Percentiles rank a stretch among this genome's conserved stretches.
phyloP scores from a whole-genome alignment of 2,329 filamentous ascomycete species.

The Ciborinia camelliae region DNA sequence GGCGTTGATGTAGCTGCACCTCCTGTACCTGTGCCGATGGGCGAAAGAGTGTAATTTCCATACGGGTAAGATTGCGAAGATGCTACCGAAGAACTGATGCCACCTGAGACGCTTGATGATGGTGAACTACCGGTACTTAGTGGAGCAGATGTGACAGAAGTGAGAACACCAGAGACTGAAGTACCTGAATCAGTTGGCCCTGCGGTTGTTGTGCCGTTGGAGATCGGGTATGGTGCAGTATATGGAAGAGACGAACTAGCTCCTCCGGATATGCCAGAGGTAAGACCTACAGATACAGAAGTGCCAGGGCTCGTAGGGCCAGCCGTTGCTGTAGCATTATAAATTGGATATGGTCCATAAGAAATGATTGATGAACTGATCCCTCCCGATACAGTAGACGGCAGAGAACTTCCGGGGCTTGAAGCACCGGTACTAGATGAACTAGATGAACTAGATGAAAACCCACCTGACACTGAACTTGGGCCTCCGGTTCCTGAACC shows the following conservation, averaged over 20 bases:
- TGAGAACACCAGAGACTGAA: background rate
- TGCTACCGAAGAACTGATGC: slow-evolving; percentile 10
- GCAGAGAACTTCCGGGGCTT: background rate
- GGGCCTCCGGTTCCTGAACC: background rate
- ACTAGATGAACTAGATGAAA: background rate
- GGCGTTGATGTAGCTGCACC: background rate
- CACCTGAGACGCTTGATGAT: slow-evolving; percentile 18
- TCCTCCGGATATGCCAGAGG: slow-evolving; percentile 10
- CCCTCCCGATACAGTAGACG: slow-evolving; percentile 7
- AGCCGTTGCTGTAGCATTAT: slow-evolving; percentile 11
- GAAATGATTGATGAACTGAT: background rate
- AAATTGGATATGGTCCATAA: background rate
- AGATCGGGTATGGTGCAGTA: slow-evolving; percentile 21
- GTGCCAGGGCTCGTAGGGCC: slow-evolving; percentile 17
- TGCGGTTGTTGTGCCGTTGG: slow-evolving; percentile 17
- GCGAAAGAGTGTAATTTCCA: slow-evolving; percentile 9
- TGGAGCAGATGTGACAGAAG: background rate
- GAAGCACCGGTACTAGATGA: background rate
- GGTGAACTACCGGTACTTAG: background rate
- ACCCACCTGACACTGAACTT: background rate
- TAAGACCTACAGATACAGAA: background rate
- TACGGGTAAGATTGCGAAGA: slow-evolving; percentile 11
- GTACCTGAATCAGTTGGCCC: slow-evolving; percentile 17
- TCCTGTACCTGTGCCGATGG: slow-evolving; percentile 8
- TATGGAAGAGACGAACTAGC: slow-evolving; percentile 10